These are phyloP conservation scores for Cladosporium colombiae DNA, from an alignment of 2,329 filamentous ascomycete species.

Conservation along the genomic window DNA sequence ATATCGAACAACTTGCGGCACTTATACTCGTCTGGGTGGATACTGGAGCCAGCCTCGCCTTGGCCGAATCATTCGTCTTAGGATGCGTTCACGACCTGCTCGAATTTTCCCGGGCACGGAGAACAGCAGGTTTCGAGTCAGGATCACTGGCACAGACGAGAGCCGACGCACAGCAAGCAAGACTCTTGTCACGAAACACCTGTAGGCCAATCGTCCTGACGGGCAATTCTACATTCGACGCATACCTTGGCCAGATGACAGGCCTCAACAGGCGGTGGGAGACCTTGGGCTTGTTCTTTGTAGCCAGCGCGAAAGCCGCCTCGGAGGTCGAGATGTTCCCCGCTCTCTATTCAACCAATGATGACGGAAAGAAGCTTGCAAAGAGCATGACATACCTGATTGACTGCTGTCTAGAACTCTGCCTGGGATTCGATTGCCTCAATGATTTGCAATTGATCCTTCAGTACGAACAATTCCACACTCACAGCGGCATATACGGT, in stretches of 20 bases:
- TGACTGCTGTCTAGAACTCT: conserved; percentile 40
- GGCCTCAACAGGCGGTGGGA: conserved; percentile 41
- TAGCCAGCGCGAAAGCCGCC: conserved; percentile 42
- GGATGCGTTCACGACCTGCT: conserved; percentile 30
- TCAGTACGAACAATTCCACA: conserved; percentile 52
- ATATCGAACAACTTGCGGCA: conserved; percentile 24
- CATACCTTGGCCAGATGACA: conserved; percentile 16
- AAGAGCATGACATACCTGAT: conserved; percentile 14
- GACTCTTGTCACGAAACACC: conserved; percentile 7
- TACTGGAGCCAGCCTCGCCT: conserved; percentile 32
- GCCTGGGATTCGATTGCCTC: conserved; percentile 38
- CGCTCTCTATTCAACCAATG: conserved; percentile 31
- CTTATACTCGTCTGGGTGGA: conserved; percentile 31
- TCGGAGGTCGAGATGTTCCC: conserved; percentile 36
- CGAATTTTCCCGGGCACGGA: conserved; percentile 12
- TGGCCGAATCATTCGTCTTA: conserved; percentile 29
- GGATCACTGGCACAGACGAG: conserved; percentile 17
- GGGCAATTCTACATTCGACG: conserved; percentile 8
- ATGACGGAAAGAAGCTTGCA: conserved; percentile 38
- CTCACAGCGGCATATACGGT: conserved; percentile 47
- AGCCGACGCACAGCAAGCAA: not conserved
- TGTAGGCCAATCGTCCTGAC: conserved; percentile 1
- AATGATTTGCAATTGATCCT: conserved; percentile 50
- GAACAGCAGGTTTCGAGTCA: conserved; percentile 12
- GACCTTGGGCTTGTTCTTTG: conserved; percentile 43